phyloP scores from a whole-genome alignment of 345 rosid species.

The Anacardium occidentale region DNA sequence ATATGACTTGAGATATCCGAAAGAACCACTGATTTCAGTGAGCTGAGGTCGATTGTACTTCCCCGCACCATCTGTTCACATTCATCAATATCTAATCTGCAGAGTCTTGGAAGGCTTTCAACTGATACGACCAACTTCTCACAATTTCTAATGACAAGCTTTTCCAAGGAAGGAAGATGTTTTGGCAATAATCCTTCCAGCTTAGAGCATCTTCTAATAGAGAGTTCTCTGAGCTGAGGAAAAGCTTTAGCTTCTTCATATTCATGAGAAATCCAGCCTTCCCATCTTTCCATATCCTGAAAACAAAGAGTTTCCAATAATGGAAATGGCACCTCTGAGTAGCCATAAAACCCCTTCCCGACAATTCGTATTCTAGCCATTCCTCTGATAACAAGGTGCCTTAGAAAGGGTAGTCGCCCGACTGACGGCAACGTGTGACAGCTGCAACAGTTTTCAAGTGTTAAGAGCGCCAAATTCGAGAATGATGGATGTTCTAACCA shows the following conservation, averaged over 20 bases:
- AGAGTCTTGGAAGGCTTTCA: conserved; percentile 2
- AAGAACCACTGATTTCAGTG: neutral
- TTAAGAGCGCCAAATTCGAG: neutral
- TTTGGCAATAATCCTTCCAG: conserved; percentile 22
- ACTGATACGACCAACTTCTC: neutral
- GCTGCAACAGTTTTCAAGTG: conserved; percentile 3
- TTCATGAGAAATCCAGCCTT: conserved; percentile 26
- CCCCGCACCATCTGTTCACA: conserved; percentile 8
- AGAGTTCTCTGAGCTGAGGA: conserved; percentile 30
- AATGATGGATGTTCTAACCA: conserved; percentile 23
- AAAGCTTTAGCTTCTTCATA: conserved; percentile 19
- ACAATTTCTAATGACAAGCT: conserved; percentile 3
- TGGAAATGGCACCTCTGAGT: conserved; percentile 5
- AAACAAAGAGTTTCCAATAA: conserved; percentile 17
- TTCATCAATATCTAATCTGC: neutral
- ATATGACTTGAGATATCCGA: neutral
- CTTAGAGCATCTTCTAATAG: conserved; percentile 27
- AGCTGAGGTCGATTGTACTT: neutral
- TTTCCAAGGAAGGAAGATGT: conserved; percentile 14
- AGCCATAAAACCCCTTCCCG: neutral
- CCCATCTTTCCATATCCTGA: conserved; percentile 31
- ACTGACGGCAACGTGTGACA: conserved; percentile 10
- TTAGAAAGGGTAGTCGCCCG: conserved; percentile 3
- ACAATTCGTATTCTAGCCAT: neutral
- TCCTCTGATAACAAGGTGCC: neutral